Evolutionary conservation across 176 grass and related monocot species (phyloP).

Genomic region (Puccinellia tenuiflora): DNA sequence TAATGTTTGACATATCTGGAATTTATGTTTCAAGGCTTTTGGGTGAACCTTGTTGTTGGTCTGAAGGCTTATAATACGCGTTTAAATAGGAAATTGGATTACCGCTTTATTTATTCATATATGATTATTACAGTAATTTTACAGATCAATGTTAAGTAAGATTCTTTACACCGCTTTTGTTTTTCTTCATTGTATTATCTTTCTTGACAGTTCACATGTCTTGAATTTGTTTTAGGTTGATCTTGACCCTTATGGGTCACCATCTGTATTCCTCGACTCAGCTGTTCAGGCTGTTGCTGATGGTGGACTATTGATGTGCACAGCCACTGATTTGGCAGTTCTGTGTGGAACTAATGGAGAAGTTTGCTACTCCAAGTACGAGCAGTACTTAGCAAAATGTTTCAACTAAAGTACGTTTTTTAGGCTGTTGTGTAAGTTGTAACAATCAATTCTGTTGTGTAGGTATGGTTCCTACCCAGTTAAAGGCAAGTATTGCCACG

Average conservation of each 20-base stretch:
- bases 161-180: not conserved
- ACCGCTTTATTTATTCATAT: not conserved
- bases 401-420: not conserved
- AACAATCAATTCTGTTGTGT: conserved; percentile 37
- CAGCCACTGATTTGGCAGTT: conserved; percentile 97
- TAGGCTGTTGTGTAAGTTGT: not conserved
- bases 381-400: not conserved
- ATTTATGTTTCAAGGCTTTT: not conserved
- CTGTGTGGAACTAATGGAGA: conserved; percentile 87
- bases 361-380: conserved; percentile 98
- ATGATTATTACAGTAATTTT: not conserved
- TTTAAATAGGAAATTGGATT: conserved; percentile 15
- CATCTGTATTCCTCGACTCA: conserved; percentile 89
- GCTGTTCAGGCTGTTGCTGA: conserved; percentile 86
- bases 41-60: not conserved
- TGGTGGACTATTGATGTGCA: conserved; percentile 91
- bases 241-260: conserved; percentile 94
- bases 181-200: not conserved
- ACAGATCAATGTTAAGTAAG: not conserved
- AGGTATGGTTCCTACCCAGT: conserved; percentile 94
- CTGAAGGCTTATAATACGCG: not conserved
- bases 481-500: conserved; percentile 95
- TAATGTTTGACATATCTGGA: conserved; percentile 5
- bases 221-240: conserved; percentile 54
- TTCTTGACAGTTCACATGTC: not conserved